Percentiles rank a stretch among this genome's conserved stretches.
phyloP scores from a whole-genome alignment of 495 filamentous ascomycete species.

The Aspergillus egyptiacus region DNA sequence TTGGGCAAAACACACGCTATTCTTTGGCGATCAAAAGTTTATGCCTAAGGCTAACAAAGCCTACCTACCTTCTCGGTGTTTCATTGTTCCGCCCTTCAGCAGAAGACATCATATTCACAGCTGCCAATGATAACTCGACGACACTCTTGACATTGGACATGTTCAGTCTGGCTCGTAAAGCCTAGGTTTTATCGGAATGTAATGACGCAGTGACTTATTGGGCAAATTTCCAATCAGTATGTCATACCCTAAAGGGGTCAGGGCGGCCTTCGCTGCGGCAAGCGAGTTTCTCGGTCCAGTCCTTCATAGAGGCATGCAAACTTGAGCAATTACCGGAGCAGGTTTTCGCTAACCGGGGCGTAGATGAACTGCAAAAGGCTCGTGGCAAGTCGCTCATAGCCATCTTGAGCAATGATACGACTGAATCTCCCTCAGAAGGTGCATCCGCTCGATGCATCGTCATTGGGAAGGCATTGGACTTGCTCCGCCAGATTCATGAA shows the following conservation, averaged over 20 bases:
- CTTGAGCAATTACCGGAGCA: conserved; percentile 8
- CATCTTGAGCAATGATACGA: conserved; percentile 22
- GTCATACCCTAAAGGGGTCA: conserved; percentile 20
- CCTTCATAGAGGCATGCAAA: conserved; percentile 38
- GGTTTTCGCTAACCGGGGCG: conserved; percentile 24
- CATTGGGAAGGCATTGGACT: conserved; percentile 34
- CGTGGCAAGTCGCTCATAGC: conserved; percentile 35
- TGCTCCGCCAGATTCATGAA: conserved; percentile 33
- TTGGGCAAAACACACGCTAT: too few relatives aligned
- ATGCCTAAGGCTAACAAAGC: neutral
- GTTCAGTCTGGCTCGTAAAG: neutral
- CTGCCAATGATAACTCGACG: neutral
- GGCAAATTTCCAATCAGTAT: conserved; percentile 19
- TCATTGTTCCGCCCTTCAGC: neutral
- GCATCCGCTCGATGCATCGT: conserved; percentile 21
- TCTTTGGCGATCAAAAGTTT: too few relatives aligned
- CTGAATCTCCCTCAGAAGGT: neutral
- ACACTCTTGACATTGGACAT: neutral
- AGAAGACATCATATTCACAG: too few relatives aligned
- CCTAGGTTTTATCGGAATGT: conserved; percentile 3
- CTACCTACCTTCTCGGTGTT: too few relatives aligned
- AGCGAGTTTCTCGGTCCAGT: conserved; percentile 39
- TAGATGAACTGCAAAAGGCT: conserved; percentile 37
- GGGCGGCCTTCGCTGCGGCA: conserved; percentile 34
- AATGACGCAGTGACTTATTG: neutral